Evolutionary conservation across 495 filamentous ascomycete species (phyloP).

Genomic region (Lophiotrema nucula): DNA sequence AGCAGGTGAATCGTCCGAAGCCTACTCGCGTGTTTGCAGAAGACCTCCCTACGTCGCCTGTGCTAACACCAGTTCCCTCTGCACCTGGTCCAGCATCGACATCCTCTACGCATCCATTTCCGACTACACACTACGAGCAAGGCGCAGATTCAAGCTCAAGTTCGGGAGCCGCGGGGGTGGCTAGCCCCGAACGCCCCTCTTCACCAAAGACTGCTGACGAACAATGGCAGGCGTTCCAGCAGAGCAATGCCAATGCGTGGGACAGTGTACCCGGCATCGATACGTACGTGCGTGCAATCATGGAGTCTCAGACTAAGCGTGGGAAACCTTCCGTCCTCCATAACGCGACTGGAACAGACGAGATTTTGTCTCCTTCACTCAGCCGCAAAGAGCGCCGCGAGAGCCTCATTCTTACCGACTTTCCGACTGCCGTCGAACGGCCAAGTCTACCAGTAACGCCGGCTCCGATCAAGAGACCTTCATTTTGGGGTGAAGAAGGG

Average conservation of each 20-base stretch:
- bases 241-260: constrained; percentile 71
- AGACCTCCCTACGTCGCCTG: constrained; percentile 43
- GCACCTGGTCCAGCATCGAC: constrained; percentile 18
- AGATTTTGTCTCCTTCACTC: constrained; percentile 24
- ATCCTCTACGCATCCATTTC: constrained; percentile 11
- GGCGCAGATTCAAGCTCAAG: too few species aligned
- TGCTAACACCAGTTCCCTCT: constrained; percentile 34
- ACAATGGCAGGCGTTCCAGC: constrained; percentile 63
- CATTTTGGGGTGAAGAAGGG: constrained; percentile 53
- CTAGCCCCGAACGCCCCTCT: constrained; percentile 6
- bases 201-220: constrained; percentile 38
- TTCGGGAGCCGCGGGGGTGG: constrained; percentile 8
- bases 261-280: constrained; percentile 82
- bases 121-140: constrained; percentile 22
- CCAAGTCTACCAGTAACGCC: constrained; percentile 91
- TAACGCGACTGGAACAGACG: not conserved
- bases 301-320: constrained; percentile 55
- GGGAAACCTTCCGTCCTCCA: constrained; percentile 58
- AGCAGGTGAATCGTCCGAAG: constrained; percentile 49
- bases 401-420: constrained; percentile 74
- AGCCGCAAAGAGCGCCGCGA: constrained; percentile 43
- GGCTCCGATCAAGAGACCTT: constrained; percentile 63
- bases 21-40: constrained; percentile 73
- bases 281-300: constrained; percentile 69
- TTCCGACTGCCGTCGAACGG: constrained; percentile 77